Base-by-base conservation (phyloP, 164 flowering plant species). In the Aristolochia fimbriata region DNA sequence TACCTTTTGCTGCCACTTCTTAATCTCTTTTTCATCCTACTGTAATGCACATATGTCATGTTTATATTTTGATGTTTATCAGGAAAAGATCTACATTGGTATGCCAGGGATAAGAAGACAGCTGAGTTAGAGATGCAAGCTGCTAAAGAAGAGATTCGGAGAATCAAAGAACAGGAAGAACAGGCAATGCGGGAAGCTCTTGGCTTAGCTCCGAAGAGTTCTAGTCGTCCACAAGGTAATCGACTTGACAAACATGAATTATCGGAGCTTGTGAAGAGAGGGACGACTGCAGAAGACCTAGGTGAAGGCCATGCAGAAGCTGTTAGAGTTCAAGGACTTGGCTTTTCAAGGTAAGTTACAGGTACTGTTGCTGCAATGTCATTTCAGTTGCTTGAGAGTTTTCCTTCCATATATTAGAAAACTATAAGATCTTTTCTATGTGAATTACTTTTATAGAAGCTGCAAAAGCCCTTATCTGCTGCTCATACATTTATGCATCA, bases 81-180 rank as follows among this genome's bases (percentile, higher is more conserved):
- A 92, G 98, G 98, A 51, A 93, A 93, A 76, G 98, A 93, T 68
- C 81, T 93, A 22, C 74, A 74, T 62, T 93, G 98, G 97, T 93
- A 93, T 31, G 9, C 82, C 0, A 81, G 77, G 74, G 98, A 86
- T 59, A 93, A 89, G 61, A 79, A 73, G 14, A 64, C 86, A 27
- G 23, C 25, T 57, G 20, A 20, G 24, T 47, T 74, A 30, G 80
- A 83, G 48, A 52, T 65, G 64, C 93, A 90, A 60, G 94, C 88
- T 47, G 78, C 81, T 46, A 86, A 82, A 73, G 94, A 81, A 54
- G 98, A 93, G 73, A 84, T 93, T 21, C 70, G 71, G 63, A 80
- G 82, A 70, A 78, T 93, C 55, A 89, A 92, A 76, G 98, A 93
- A 71, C 78, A 87, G 70, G 98, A 93, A 73, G 98, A 93, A 68